Evolutionary conservation across 352 stramenopile species (phyloP), one percentile per base, ranked within the genome.

Genomic region (Phytophthora syringae): DNA sequence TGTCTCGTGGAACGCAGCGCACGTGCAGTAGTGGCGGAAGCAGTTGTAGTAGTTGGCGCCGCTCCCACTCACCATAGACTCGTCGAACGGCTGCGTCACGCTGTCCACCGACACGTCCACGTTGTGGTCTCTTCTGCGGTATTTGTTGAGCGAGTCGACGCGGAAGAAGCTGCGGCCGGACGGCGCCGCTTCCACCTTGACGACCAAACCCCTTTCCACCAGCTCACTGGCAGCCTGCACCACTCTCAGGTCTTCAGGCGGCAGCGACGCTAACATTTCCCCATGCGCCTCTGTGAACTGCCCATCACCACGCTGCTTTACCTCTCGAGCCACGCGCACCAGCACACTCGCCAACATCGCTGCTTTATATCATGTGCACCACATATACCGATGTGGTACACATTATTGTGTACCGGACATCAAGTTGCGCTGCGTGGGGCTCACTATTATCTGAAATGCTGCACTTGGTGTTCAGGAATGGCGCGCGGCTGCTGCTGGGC

Each of bases 31-130:
- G 52, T 91, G 82, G 42, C 77, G 61, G 27, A 89, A 86, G 66
- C 78, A 86, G 54, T 88, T 91, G 80, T 91, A 91, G 65, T 86
- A 91, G 42, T 80, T 87, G 4, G 80, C 72, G 3, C 77, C 76
- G 15, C 40, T 71, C n/a, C 76, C 74, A 24, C 63, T 72, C 56
- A 70, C 62, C 52, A 82, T 70, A 21, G 58, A 71, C 2, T 56
- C 61, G 18, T 89, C 80, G 12, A 89, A 82, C 9, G 78, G 65
- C 40, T 88, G 70, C 30, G 79, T 84, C 22, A 65, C 30, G 27
- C 40, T 60, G 5, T 67, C 49, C 22, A 68, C 9, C 7, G 53
- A 63, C 42, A 48, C 10, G 40, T 74, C 39, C 4, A 24, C 43
- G 9, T 68, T 64, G 15, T 61, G 30, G 9, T 65, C 48, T 12